A percentile compares a stretch with the other conserved stretches of the same genome.
Conservation (phyloP, 768 basidiomycete species). For the Pleurotus tuoliensis region DNA sequence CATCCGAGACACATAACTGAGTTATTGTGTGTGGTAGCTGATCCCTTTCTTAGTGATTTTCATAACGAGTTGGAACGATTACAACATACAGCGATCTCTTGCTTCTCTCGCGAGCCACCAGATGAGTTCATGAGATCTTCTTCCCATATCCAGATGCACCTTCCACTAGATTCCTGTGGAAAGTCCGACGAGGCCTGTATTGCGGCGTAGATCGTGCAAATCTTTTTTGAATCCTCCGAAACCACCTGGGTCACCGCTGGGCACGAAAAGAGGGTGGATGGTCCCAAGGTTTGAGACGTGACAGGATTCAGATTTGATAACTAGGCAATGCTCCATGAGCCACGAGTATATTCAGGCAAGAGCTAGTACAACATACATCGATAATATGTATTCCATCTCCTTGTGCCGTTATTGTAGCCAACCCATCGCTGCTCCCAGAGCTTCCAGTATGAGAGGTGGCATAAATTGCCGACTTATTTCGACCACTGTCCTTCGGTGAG, state of each 20-base stretch:
- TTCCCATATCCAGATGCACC: constrained; percentile 61
- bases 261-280: constrained; percentile 58
- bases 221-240: constrained; percentile 26
- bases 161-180: constrained; percentile 32
- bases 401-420: constrained; percentile 66
- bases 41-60: not conserved
- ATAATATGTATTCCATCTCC: constrained; percentile 73
- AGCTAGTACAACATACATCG: constrained; percentile 45
- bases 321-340: constrained; percentile 27
- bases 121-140: constrained; percentile 40
- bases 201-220: constrained; percentile 54
- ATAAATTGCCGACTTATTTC: constrained; percentile 25
- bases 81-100: constrained; percentile 27
- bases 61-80: not conserved
- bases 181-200: constrained; percentile 47
- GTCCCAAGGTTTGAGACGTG: constrained; percentile 65
- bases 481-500: constrained; percentile 13
- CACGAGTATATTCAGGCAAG: not conserved
- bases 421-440: constrained; percentile 41
- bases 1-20: constrained; percentile 20
- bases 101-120: constrained; percentile 33
- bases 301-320: constrained; percentile 61
- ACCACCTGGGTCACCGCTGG: constrained; percentile 46
- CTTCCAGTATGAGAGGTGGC: constrained; percentile 28
- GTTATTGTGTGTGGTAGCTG: constrained; percentile 43